phyloP scores from a whole-genome alignment of 129 eudicot genomes.

The Rutidosis leptorrhynchoides region DNA sequence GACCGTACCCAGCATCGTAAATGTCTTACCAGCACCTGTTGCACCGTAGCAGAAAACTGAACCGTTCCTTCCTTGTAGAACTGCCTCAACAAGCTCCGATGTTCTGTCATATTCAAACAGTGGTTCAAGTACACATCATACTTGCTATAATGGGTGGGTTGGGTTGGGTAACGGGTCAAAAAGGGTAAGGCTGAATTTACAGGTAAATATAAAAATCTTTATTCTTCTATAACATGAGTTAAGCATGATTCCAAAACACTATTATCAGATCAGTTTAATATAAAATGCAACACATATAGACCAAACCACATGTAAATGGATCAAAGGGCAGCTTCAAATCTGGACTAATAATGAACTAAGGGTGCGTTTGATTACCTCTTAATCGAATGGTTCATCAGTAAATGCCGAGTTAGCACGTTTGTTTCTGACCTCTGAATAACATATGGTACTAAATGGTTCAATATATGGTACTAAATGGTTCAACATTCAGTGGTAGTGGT shows the following conservation, averaged over 20 bases:
- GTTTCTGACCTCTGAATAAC: no score
- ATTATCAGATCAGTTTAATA: background rate
- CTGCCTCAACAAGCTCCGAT: slow-evolving; percentile 83
- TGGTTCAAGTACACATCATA: background rate
- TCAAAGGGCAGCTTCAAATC: background rate
- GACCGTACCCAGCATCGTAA: slow-evolving; percentile 78
- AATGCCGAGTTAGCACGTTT: no score
- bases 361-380: no score
- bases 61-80: slow-evolving; percentile 78
- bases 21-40: slow-evolving; percentile 90
- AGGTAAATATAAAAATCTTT: background rate
- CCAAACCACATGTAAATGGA: background rate
- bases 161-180: background rate
- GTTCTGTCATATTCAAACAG: slow-evolving; percentile 45
- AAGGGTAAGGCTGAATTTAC: background rate
- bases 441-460: no score
- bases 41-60: slow-evolving; percentile 94
- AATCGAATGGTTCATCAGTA: no score
- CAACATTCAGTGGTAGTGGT: no score
- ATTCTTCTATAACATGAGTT: background rate
- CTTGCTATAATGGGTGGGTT: background rate
- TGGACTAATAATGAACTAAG: background rate
- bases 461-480: no score
- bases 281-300: background rate
- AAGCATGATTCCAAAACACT: background rate